phyloP scores from a whole-genome alignment of 1,284 basidiomycete genomes.

The Boletus smithii region DNA sequence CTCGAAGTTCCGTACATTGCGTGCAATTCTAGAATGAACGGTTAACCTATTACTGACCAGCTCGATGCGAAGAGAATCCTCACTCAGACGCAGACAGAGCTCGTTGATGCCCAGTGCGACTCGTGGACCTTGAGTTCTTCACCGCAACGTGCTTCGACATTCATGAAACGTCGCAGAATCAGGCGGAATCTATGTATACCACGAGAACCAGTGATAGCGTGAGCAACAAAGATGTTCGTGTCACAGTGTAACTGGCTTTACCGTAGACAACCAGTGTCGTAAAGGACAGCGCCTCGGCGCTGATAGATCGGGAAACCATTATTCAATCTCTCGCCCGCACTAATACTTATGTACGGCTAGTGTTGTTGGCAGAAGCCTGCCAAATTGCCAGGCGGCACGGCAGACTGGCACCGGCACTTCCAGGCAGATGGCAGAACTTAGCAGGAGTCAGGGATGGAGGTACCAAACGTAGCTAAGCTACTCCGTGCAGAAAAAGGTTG shows the following conservation, averaged over 20 bases:
- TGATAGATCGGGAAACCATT: neutral
- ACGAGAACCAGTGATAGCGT: neutral
- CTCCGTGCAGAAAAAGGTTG: too few relatives aligned
- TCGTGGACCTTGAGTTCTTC: slow-evolving; percentile 16
- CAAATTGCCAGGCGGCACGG: too few relatives aligned
- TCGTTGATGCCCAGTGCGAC: slow-evolving; percentile 25
- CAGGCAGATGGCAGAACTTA: too few relatives aligned
- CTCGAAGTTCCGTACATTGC: slow-evolving; percentile 40
- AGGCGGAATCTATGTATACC: neutral
- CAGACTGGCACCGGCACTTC: too few relatives aligned
- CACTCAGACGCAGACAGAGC: slow-evolving; percentile 34
- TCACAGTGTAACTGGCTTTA: neutral
- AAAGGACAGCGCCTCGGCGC: slow-evolving; percentile 9
- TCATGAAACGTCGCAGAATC: neutral
- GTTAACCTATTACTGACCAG: slow-evolving; percentile 3
- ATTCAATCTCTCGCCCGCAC: slow-evolving; percentile 4
- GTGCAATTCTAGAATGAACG: slow-evolving; percentile 36
- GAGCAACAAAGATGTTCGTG: slow-evolving; percentile 10
- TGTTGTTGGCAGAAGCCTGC: too few relatives aligned
- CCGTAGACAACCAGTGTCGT: slow-evolving; percentile 14
- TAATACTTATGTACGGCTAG: too few relatives aligned
- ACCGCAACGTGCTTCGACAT: slow-evolving; percentile 24
- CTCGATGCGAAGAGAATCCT: slow-evolving; percentile 3
- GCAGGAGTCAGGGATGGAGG: too few relatives aligned
- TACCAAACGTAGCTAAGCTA: too few relatives aligned